phyloP scores from a whole-genome alignment of 2,329 filamentous ascomycete species.

The Ceratocystis colombiana region DNA sequence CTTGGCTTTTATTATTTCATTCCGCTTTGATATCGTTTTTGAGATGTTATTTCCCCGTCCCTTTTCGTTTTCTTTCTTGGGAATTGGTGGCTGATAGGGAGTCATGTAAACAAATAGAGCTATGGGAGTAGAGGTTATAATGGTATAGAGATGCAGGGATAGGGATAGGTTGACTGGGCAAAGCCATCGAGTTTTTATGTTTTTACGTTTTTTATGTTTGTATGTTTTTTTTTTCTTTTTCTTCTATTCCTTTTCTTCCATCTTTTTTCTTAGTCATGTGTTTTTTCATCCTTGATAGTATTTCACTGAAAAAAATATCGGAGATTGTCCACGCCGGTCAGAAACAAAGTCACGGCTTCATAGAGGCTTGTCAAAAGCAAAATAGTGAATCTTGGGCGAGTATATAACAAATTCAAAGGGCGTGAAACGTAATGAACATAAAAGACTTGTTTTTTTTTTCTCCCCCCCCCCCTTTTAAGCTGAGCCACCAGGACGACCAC shows the following conservation, averaged over 20 bases:
- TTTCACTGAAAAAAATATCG: background rate
- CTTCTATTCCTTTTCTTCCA: background rate
- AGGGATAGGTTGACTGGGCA: background rate
- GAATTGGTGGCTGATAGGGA: background rate
- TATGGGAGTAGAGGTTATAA: constrained; percentile 3
- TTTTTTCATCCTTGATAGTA: constrained; percentile 10
- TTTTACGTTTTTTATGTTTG: background rate
- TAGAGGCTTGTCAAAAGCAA: background rate
- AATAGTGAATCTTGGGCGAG: background rate
- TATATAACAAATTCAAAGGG: background rate
- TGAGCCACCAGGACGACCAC: constrained; percentile 28
- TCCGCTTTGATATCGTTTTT: background rate
- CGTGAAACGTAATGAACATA: background rate
- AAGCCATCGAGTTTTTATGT: background rate
- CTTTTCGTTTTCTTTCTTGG: background rate
- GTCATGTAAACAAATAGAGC: constrained; percentile 1
- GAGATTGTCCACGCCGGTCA: background rate
- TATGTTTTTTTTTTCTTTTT: background rate
- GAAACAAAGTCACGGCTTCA: background rate
- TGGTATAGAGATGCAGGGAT: background rate
- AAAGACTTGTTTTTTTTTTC: constrained; percentile 8
- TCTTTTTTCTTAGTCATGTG: background rate
- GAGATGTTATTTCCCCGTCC: background rate
- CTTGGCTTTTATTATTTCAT: background rate
- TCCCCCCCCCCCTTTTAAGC: constrained; percentile 11